Percentiles rank a stretch among this genome's conserved stretches.
Evolutionary conservation across 2,329 filamentous ascomycete genomes (phyloP).

Genomic region (Bretziella fagacearum): DNA sequence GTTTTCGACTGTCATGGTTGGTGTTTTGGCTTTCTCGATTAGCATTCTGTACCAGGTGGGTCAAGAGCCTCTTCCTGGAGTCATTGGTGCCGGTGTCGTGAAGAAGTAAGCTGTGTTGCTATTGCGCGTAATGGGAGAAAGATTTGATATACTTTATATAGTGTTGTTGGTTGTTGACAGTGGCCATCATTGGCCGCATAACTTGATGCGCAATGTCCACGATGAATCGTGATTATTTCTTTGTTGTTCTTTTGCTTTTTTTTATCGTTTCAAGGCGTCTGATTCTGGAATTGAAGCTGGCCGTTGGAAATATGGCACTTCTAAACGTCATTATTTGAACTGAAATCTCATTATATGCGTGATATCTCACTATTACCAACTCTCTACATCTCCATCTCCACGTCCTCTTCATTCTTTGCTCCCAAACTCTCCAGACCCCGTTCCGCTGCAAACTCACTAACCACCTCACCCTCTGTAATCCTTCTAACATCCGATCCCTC

Average conservation of each 20-base stretch:
- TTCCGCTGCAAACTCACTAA: constrained; percentile 21
- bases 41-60: constrained; percentile 70
- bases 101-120: constrained; percentile 34
- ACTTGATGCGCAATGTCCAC: too few species aligned
- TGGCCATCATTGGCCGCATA: too few species aligned
- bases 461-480: constrained; percentile 1
- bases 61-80: constrained; percentile 72
- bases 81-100: constrained; percentile 89
- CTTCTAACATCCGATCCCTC: neutral
- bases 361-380: neutral
- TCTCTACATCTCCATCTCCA: constrained; percentile 1
- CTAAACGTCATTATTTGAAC: too few species aligned
- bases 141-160: neutral
- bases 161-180: neutral
- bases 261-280: too few species aligned
- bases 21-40: constrained; percentile 52
- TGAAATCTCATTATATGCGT: neutral
- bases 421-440: constrained; percentile 32
- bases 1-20: constrained; percentile 53
- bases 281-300: too few species aligned
- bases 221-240: neutral
- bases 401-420: constrained; percentile 16
- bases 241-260: constrained; percentile 1
- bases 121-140: neutral
- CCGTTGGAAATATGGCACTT: too few species aligned